Evolutionary conservation across 805 yeast genomes (phyloP), one percentile per base, ranked within the genome.

Genomic region (Cyberlindnera nakhonratchasimensis): DNA sequence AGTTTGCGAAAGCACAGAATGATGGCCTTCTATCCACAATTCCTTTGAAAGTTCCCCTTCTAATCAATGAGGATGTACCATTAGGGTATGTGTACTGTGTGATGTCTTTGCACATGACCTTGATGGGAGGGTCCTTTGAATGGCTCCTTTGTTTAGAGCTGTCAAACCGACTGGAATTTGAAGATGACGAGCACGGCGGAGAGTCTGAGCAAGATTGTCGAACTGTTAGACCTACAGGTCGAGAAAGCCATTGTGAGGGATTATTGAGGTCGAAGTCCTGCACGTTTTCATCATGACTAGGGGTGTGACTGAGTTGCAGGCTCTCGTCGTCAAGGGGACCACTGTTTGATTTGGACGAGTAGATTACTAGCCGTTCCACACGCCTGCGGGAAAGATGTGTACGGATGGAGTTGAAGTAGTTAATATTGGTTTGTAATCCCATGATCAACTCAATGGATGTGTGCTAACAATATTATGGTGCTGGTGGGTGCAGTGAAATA

Each of bases 11-110:
- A 1, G 34, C 20, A 45, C 69, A 61, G 14, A 57, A 36, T 8
- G 47, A 13, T 17, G 44, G 52, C 17, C 67, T 46, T 26, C 53
- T 52, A 39, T 64, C 66, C 23, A 44, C 47, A 6, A 32, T 18
- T 1, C 65, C 66, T 39, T 46, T 59, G 45, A 61, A 63, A 25
- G 48, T 46, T 0, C 67, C 69, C 24, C 55, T 37, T 17, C 29
- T 40, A 8, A 61, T 52, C 17, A 47, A 34, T 3, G 54, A 31
- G 9, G 53, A 45, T 6, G 37, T 40, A 5, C 46, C 47, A 30
- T 48, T 40, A 1, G 49, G 49, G 22, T 45, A 48, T 2, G 14
- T 25, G 34, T 31, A 38, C 17, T 24, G 16, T 24, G 44, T 29
- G 6, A 18, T 16, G 8, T 20, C 28, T n/a, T 21, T 36, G 17